phyloP scores from a whole-genome alignment of 2,329 filamentous ascomycete species.

The Clathrospora elynae region DNA sequence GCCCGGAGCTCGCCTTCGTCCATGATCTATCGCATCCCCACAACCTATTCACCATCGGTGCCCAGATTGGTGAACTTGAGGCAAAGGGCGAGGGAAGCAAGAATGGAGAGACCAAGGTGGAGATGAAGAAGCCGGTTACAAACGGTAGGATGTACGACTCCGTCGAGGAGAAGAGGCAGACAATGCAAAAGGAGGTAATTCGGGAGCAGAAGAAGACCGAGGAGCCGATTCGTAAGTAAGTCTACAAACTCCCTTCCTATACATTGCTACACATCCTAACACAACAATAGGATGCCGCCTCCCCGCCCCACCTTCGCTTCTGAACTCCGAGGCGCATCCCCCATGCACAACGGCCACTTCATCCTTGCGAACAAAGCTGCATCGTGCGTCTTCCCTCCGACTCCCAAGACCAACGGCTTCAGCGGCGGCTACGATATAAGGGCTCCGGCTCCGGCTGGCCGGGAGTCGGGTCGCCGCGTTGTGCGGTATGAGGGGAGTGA shows the following conservation, averaged over 20 bases:
- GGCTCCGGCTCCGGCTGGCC: not conserved
- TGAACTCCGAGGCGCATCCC: conserved; percentile 9
- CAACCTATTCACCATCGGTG: conserved; percentile 22
- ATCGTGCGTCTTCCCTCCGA: no score
- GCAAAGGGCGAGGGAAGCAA: no score
- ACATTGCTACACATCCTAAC: not conserved
- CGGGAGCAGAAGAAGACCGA: no score
- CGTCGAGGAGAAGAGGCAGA: not conserved
- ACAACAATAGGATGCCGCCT: not conserved
- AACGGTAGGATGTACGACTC: not conserved
- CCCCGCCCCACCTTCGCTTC: conserved; percentile 12
- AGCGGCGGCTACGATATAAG: no score
- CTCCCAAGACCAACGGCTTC: no score
- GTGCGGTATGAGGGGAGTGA: no score
- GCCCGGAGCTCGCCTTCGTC: conserved; percentile 26
- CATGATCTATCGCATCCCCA: conserved; percentile 23
- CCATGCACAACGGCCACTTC: conserved; percentile 16
- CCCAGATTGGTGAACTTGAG: conserved; percentile 10
- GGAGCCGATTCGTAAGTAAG: conserved; percentile 13
- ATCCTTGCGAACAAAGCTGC: conserved; percentile 16
- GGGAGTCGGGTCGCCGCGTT: no score
- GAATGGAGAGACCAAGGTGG: no score
- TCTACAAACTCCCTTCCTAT: not conserved
- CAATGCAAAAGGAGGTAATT: conserved; percentile 2
- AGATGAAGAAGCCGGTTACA: not conserved